phyloP scores from a whole-genome alignment of 139 green algal genomes.

The Eudorina sp. region DNA sequence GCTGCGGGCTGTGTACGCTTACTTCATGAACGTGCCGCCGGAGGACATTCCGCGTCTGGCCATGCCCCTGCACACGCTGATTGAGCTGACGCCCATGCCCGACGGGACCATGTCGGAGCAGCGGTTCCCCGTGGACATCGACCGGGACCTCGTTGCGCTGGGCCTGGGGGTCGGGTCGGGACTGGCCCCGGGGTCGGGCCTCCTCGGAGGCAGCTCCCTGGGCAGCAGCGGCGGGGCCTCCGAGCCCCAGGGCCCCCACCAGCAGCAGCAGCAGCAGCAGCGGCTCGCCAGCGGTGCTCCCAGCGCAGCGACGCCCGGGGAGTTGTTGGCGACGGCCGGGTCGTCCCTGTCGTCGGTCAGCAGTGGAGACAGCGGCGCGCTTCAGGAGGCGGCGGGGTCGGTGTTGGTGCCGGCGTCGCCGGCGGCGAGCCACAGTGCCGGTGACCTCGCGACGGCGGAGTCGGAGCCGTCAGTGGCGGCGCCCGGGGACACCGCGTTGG shows the following conservation, averaged over 20 bases:
- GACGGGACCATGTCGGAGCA: conserved; percentile 88
- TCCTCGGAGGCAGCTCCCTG: too few species aligned
- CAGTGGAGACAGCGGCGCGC: neutral
- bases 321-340: neutral
- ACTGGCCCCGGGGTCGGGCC: too few species aligned
- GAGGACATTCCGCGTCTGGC: conserved; percentile 79
- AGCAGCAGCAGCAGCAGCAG: too few species aligned
- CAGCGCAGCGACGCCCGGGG: neutral
- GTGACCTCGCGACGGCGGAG: neutral
- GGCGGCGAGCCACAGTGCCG: neutral
- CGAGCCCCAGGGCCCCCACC: neutral
- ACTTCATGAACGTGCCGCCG: conserved; percentile 73
- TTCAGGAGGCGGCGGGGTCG: neutral
- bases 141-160: neutral
- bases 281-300: too few species aligned
- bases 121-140: conserved; percentile 59
- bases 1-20: conserved; percentile 88
- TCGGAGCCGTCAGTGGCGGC: neutral
- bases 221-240: neutral
- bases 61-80: conserved; percentile 93
- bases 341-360: neutral
- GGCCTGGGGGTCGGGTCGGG: too few species aligned
- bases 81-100: conserved; percentile 90
- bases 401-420: neutral
- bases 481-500: too few species aligned